Conservation (phyloP, 2,329 filamentous ascomycete genomes). For the Trichoderma oligosporum region DNA sequence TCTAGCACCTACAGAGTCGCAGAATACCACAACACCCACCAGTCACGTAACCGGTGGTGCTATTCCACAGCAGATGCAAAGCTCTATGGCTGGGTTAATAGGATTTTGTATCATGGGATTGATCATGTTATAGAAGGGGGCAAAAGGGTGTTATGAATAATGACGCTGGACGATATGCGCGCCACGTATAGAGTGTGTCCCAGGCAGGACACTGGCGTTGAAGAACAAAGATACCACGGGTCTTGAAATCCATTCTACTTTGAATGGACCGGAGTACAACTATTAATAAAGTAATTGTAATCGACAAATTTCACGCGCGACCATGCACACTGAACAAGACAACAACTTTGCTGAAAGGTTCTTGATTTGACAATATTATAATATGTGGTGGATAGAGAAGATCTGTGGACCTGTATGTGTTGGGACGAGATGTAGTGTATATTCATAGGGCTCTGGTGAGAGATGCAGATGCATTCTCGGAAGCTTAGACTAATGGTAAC, state of each 20-base stretch:
- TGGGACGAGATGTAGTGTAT: neutral
- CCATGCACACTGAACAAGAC: neutral
- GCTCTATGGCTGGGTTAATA: slow-evolving; percentile 35
- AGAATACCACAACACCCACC: slow-evolving; percentile 29
- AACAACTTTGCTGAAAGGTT: neutral
- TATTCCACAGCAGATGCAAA: slow-evolving; percentile 32
- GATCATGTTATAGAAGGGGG: slow-evolving; percentile 30
- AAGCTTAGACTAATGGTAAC: neutral
- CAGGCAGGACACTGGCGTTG: slow-evolving; percentile 25
- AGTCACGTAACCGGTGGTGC: slow-evolving; percentile 33
- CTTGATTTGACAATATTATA: neutral
- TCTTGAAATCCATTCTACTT: slow-evolving; percentile 4
- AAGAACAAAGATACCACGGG: slow-evolving; percentile 25
- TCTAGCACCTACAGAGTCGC: slow-evolving; percentile 16
- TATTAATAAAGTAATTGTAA: slow-evolving; percentile 19
- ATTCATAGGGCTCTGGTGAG: neutral
- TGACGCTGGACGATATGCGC: slow-evolving; percentile 18
- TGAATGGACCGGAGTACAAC: slow-evolving; percentile 8
- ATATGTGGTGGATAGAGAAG: neutral
- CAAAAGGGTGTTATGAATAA: slow-evolving; percentile 18
- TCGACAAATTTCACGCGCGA: slow-evolving; percentile 12
- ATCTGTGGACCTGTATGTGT: neutral
- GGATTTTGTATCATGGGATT: slow-evolving; percentile 38
- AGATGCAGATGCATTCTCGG: neutral
- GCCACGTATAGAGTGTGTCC: slow-evolving; percentile 22